phyloP scores from a whole-genome alignment of 176 grass and related monocot genomes.

The Cymbopogon citratus region DNA sequence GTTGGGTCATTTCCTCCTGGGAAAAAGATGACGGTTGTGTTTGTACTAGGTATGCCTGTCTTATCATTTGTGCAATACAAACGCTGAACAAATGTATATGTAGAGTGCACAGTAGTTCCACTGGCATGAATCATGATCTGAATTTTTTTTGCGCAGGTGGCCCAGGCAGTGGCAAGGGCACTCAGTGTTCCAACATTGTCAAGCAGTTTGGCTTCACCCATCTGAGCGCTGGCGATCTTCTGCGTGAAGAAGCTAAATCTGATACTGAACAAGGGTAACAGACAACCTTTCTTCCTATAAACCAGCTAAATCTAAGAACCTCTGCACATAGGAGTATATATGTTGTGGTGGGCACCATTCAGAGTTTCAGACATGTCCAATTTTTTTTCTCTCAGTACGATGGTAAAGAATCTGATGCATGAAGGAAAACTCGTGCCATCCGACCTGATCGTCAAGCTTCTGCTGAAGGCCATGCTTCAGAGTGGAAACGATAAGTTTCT shows the following conservation, averaged over 20 bases:
- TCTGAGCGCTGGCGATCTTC: conserved; percentile 61
- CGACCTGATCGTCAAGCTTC: conserved; percentile 43
- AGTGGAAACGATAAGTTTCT: conserved; percentile 78
- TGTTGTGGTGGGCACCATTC: background rate
- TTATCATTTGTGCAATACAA: background rate
- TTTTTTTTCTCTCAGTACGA: conserved; percentile 30
- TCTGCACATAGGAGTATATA: background rate
- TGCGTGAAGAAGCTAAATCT: conserved; percentile 52
- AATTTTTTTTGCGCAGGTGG: conserved; percentile 33
- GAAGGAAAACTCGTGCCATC: conserved; percentile 70
- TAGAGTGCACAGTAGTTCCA: background rate
- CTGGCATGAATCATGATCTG: background rate
- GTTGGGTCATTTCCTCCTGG: conserved; percentile 8
- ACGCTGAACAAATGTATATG: background rate
- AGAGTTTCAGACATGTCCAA: background rate
- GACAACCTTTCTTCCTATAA: background rate
- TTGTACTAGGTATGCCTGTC: conserved; percentile 46
- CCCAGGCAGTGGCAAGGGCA: conserved; percentile 71
- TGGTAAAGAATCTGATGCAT: conserved; percentile 72
- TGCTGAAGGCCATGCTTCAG: conserved; percentile 71
- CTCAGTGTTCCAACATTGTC: conserved; percentile 58
- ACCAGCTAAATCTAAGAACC: background rate
- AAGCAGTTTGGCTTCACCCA: conserved; percentile 61
- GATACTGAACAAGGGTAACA: conserved; percentile 48
- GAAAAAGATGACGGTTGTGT: conserved; percentile 53